Conservation (phyloP, 768 basidiomycete species). For the Paxillus rubicundulus region DNA sequence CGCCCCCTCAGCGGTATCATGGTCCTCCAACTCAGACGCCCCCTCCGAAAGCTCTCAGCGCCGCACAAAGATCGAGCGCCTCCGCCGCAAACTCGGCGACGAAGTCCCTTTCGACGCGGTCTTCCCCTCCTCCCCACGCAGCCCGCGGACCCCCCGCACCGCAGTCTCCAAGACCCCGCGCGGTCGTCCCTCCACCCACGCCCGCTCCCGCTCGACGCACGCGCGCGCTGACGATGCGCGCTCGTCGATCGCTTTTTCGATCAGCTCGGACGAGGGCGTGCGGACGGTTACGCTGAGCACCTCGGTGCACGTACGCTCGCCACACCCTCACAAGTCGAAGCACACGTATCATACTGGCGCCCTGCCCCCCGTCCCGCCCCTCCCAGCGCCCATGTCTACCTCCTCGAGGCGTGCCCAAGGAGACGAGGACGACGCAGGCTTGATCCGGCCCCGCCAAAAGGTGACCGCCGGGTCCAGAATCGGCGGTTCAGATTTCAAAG, state of each 20-base stretch:
- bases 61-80: constrained; percentile 60
- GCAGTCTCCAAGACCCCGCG: constrained; percentile 5
- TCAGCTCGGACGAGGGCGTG: constrained; percentile 27
- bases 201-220: constrained; percentile 5
- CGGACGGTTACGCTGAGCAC: constrained; percentile 22
- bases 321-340: constrained; percentile 13
- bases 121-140: constrained; percentile 38
- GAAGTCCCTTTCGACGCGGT: constrained; percentile 61
- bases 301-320: constrained; percentile 13
- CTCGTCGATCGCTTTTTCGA: constrained; percentile 24
- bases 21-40: constrained; percentile 25
- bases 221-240: constrained; percentile 16
- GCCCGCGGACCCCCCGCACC: constrained; percentile 3
- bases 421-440: constrained; percentile 12
- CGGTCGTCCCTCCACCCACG: not conserved
- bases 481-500: constrained; percentile 30
- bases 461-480: constrained; percentile 23
- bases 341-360: constrained; percentile 20
- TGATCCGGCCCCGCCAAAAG: constrained; percentile 21
- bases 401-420: not conserved
- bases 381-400: constrained; percentile 15
- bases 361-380: constrained; percentile 23
- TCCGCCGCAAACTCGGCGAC: constrained; percentile 60
- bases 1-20: constrained; percentile 24
- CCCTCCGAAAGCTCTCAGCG: constrained; percentile 42